Evolutionary conservation across 176 grass and related monocot genomes (phyloP), one percentile per base, ranked within the genome.

Genomic region (Puccinellia tenuiflora): DNA sequence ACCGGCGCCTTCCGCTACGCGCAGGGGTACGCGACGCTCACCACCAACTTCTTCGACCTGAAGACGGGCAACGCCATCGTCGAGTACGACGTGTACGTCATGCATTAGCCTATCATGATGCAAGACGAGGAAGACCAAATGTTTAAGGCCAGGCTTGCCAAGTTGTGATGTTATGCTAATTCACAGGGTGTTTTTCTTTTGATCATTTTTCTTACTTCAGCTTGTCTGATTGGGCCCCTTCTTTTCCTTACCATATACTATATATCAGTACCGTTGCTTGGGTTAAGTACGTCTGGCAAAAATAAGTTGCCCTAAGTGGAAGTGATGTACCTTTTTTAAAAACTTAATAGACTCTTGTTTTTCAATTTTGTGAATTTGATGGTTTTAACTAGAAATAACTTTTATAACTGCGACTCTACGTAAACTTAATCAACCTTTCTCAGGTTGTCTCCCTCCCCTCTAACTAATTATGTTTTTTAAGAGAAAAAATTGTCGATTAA

Each of bases 71-170:
- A 92, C 3, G 90, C 90, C 72, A 77, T 65, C 21, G 84, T 92
- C 37, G 93, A 96, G 80, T 96, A 96, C 84, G n/a, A 92, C 37
- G 86, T 96, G 35, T 92, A 90, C 28, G 83, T 96, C 60, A 90
- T 40, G 77, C 81, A 85, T 13, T 90, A 91, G 48, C 48, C 12
- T 45, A 37, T 37, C n/a, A n/a, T n/a, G n/a, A 1, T 6, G 37
- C 17, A 7, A 8, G 2, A 18, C 5, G 39, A 53, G 2, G 35
- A 17, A 26, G 0, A 9, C 12, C 38, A 20, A 10, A 46, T 5
- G 11, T 26, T 3, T 37, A 50, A 26, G 3, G n/a, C n/a, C n/a
- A n/a, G 30, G 51, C 26, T 61, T 10, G 45, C 3, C 1, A 48
- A 47, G 25, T 38, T 37, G 1, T 5, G 31, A 18, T 12, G 6